Base-by-base conservation (phyloP, 306 rosid genomes). In the Crataegus laevigata region DNA sequence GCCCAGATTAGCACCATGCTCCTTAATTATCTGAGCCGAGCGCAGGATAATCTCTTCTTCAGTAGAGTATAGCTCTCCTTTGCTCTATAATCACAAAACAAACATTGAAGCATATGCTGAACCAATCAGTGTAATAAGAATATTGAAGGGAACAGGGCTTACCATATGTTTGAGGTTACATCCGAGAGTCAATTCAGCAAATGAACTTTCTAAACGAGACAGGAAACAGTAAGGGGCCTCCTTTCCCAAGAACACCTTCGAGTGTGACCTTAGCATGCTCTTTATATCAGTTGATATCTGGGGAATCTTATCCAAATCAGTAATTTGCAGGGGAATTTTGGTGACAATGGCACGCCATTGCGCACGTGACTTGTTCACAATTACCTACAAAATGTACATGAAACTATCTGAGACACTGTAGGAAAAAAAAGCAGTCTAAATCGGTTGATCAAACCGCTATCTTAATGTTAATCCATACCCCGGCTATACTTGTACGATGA, bases 291-390 rank as follows among this genome's bases (percentile, higher is more conserved):
- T 74, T 25, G 96, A 77, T 80, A 94, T 87, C 65, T 77, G 81
- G 50, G 96, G 87, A 80, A 91, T 77, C 85, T 81, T 86, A 69
- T 84, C 81, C 75, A 90, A 69, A 83, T 92, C 90, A 81, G 82
- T 91, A 43, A 85, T 79, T 65, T 83, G 91, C 69, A 92, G 18
- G 13, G 97, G 97, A 66, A 94, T 85, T 83, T 84, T 94, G 55
- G 84, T 77, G 29, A 80, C 43, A 43, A 87, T 71, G 75, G 90
- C 96, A 71, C 86, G 91, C 76, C 88, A 94, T 63, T 86, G 87
- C 3, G 97, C 99, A 72, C 97, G 96, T 19, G 99, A 91, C 87
- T 89, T 94, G 76, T 94, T 89, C 80, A 92, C 93, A 38, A 94
- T 92, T 25, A 85, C 96, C 99, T 92, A 68, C 63, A 74, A 84